Evolutionary conservation across 2,329 filamentous ascomycete genomes (phyloP), one percentile per base, ranked within the genome.

Genomic region (Fusarium sambucinum): DNA sequence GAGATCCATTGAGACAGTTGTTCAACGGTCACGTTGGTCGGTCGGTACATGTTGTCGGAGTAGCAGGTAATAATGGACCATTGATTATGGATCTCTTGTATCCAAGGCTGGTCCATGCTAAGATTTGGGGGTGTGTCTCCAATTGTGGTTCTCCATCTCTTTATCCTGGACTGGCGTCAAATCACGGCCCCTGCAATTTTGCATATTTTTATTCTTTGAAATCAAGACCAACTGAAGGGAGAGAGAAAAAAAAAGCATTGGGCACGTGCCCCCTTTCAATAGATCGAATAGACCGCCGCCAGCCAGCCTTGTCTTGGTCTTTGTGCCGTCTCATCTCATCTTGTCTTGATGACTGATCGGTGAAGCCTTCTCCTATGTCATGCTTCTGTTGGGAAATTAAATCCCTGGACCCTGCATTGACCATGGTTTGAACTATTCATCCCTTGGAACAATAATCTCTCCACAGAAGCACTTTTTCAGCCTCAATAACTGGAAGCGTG

Each of bases 351-450:
- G 47, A 51, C 23, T 51, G 23, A 40, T 38, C 44, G 27, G 44
- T 46, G 27, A 46, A 9, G 16, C 64, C 70, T 68, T 70, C 70
- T 70, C 72, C 66, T 74, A 71, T 71, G 62, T 58, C 53, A 46
- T 74, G 57, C 69, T 66, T 71, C 70, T 74, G 72, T 74, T 74
- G 72, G 71, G 72, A 74, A 58, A 74, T 74, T 74, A 72, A 70
- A 63, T 48, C 60, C 63, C 51, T 44, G 37, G 56, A 59, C 58
- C 68, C 61, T 74, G 72, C 72, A 73, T 74, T 58, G 61, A 54
- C 58, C 50, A 53, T 55, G 40, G 55, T 54, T 59, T 59, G 52
- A 69, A 48, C 57, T 62, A 60, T 68, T 46, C 54, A 42, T 69
- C 47, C 60, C 45, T 58, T 55, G 44, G n/a, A 59, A 57, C 61